Evolutionary conservation across 352 stramenopile species (phyloP).

Genomic region (Phytophthora megakarya): DNA sequence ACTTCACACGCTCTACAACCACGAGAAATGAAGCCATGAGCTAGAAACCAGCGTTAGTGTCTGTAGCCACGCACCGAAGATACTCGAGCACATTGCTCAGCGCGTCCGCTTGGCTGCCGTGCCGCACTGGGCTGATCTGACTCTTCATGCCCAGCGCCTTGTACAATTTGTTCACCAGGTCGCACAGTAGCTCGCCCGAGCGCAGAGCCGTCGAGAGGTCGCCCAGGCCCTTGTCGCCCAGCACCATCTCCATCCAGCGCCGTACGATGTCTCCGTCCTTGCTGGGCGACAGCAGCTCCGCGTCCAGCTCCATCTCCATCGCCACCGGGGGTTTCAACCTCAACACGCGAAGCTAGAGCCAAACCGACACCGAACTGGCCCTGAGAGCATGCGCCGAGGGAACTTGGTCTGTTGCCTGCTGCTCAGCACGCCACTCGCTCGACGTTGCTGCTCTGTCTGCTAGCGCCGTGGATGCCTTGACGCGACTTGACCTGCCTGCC

Average conservation of each 20-base stretch:
- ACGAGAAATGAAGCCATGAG: constrained; percentile 18
- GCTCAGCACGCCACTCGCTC: constrained; percentile 27
- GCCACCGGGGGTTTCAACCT: background rate
- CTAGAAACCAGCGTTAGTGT: constrained; percentile 22
- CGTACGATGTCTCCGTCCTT: constrained; percentile 74
- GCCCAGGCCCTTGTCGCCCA: constrained; percentile 70
- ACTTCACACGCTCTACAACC: constrained; percentile 76
- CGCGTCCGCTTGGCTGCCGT: constrained; percentile 27
- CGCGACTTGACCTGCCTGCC: background rate
- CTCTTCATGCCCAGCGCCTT: constrained; percentile 80
- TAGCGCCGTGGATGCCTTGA: background rate
- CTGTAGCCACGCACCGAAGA: constrained; percentile 48
- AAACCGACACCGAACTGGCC: constrained; percentile 29
- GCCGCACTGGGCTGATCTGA: constrained; percentile 39
- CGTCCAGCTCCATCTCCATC: constrained; percentile 29
- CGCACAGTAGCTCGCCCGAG: constrained; percentile 68
- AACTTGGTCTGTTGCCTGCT: constrained; percentile 9
- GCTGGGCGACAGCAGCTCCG: constrained; percentile 43
- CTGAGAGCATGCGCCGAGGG: constrained; percentile 25
- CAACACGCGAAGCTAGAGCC: constrained; percentile 13
- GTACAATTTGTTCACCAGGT: constrained; percentile 76
- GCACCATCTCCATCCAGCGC: constrained; percentile 90
- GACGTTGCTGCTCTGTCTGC: constrained; percentile 27
- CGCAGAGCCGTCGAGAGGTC: constrained; percentile 60
- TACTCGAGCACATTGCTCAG: constrained; percentile 67